phyloP scores from a whole-genome alignment of 2,329 filamentous ascomycete genomes.

The Periconia sp. region DNA sequence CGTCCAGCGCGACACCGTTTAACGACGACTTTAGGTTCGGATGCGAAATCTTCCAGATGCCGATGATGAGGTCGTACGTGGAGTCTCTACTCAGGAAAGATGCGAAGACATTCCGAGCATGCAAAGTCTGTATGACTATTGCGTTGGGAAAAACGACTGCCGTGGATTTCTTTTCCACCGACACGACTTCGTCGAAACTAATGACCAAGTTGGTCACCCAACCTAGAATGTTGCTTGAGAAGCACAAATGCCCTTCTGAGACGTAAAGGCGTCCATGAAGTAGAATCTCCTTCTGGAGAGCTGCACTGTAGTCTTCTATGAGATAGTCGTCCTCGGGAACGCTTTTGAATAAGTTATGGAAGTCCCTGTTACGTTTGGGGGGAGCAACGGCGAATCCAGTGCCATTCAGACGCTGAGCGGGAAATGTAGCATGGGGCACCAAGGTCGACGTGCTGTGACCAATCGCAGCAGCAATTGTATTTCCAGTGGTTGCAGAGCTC shows the following conservation, averaged over 20 bases:
- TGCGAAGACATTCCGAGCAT: slow-evolving; percentile 94
- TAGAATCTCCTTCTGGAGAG: slow-evolving; percentile 92
- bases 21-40: slow-evolving; percentile 88
- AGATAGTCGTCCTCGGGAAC: slow-evolving; percentile 98
- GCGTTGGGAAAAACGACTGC: slow-evolving; percentile 96
- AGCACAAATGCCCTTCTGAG: slow-evolving; percentile 96
- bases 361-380: slow-evolving; percentile 94
- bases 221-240: slow-evolving; percentile 97
- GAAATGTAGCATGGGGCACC: slow-evolving; percentile 65
- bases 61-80: slow-evolving; percentile 95
- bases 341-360: slow-evolving; percentile 91
- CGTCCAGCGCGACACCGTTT: slow-evolving; percentile 83
- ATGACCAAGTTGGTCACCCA: slow-evolving; percentile 98
- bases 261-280: slow-evolving; percentile 94
- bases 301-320: slow-evolving; percentile 98
- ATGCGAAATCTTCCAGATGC: slow-evolving; percentile 97
- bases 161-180: slow-evolving; percentile 95
- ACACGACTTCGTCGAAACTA: slow-evolving; percentile 96
- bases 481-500: slow-evolving; percentile 72
- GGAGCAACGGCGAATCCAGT: slow-evolving; percentile 96
- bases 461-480: slow-evolving; percentile 74
- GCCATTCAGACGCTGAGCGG: slow-evolving; percentile 81
- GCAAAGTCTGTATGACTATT: slow-evolving; percentile 93
- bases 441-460: slow-evolving; percentile 72
- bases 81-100: slow-evolving; percentile 94